Evolutionary conservation across 2,329 filamentous ascomycete genomes (phyloP).

Genomic region (Lasiodiplodia theobromae): DNA sequence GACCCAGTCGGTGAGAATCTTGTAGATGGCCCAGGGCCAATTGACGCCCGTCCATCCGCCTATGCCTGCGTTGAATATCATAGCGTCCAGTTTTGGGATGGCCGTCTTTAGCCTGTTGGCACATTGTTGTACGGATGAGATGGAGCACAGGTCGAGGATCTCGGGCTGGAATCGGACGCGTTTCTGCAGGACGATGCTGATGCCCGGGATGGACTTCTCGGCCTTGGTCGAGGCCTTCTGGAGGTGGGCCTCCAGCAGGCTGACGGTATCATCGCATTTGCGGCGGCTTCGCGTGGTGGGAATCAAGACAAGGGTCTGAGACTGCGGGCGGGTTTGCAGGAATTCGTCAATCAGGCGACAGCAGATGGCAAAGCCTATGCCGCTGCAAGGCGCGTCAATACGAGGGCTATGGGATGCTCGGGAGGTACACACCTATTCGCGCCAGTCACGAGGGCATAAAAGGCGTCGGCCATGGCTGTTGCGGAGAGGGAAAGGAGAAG

Average conservation of each 20-base stretch:
- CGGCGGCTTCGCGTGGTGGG: slow-evolving; percentile 78
- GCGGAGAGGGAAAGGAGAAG: slow-evolving; percentile 3
- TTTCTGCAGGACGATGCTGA: slow-evolving; percentile 49
- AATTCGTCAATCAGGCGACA: slow-evolving; percentile 91
- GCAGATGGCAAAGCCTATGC: slow-evolving; percentile 84
- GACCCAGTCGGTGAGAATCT: slow-evolving; percentile 67
- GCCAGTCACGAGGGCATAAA: slow-evolving; percentile 77
- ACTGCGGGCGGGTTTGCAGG: slow-evolving; percentile 70
- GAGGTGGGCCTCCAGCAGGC: slow-evolving; percentile 69
- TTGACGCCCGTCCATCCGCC: slow-evolving; percentile 84
- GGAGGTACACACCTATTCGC: slow-evolving; percentile 74
- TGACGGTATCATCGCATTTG: slow-evolving; percentile 78
- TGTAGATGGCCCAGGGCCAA: slow-evolving; percentile 67
- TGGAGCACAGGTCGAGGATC: slow-evolving; percentile 63
- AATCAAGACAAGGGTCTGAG: slow-evolving; percentile 77
- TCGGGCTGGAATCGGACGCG: slow-evolving; percentile 63
- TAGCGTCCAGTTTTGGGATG: slow-evolving; percentile 76
- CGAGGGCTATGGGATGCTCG: not conserved
- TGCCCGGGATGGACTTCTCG: slow-evolving; percentile 46
- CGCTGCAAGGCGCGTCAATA: slow-evolving; percentile 61
- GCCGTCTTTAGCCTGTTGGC: slow-evolving; percentile 59
- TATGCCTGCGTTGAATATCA: slow-evolving; percentile 87
- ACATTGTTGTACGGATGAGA: slow-evolving; percentile 63
- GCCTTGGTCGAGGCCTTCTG: slow-evolving; percentile 52
- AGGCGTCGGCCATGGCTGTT: slow-evolving; percentile 34